Evolutionary conservation across 257 asterid genomes (phyloP).

Genomic region (Scutellaria baicalensis): DNA sequence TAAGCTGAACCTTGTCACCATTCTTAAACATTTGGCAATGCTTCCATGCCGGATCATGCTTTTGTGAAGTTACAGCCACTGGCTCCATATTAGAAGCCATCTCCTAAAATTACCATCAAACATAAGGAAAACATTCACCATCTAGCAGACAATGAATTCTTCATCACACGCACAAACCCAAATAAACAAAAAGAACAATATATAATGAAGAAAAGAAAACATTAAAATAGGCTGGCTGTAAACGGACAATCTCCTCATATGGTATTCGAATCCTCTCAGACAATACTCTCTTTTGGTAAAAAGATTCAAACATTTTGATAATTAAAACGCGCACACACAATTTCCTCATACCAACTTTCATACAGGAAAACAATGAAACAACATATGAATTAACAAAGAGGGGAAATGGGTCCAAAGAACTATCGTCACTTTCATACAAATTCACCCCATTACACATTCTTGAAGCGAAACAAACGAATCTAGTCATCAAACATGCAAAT

Average conservation of each 20-base stretch:
- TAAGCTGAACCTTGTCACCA: slow-evolving; percentile 79
- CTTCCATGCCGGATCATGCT: slow-evolving; percentile 98
- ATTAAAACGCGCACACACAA: not conserved
- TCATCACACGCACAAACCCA: not conserved
- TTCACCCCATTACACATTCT: not conserved
- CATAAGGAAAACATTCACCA: not conserved
- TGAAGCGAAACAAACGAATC: slow-evolving; percentile 4
- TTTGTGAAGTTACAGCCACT: slow-evolving; percentile 77
- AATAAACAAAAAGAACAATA: not conserved
- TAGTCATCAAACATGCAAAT: slow-evolving; percentile 16
- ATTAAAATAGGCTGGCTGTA: not conserved
- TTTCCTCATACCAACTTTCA: not conserved
- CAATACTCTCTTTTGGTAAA: no score
- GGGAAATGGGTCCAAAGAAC: slow-evolving; percentile 7
- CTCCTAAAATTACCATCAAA: slow-evolving; percentile 19
- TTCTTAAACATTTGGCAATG: slow-evolving; percentile 88
- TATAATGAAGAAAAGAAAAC: not conserved
- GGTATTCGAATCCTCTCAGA: not conserved
- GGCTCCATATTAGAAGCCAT: slow-evolving; percentile 67
- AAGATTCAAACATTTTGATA: not conserved
- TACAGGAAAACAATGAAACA: not conserved
- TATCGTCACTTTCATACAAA: slow-evolving; percentile 2
- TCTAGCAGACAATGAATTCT: not conserved
- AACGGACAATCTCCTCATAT: not conserved
- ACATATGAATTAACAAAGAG: slow-evolving; percentile 3